phyloP scores from a whole-genome alignment of 1,139 yeast genomes.

The Kluyveromyces sp. region DNA sequence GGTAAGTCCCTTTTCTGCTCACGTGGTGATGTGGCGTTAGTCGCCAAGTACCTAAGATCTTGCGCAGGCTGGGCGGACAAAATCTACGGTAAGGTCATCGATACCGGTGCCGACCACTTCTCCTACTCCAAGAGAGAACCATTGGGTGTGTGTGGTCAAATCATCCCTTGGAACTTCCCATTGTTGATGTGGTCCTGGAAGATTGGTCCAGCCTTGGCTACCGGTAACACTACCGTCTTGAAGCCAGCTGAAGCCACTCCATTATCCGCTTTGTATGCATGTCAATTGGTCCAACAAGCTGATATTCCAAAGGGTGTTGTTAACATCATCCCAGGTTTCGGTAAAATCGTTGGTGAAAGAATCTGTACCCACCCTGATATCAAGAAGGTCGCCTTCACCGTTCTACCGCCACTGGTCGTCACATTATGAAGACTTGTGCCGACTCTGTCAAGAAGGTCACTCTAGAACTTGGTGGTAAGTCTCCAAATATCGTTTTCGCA shows the following conservation, averaged over 20 bases:
- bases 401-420: conserved; percentile 53
- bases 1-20: conserved; percentile 58
- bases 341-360: conserved; percentile 56
- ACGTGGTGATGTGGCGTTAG: conserved; percentile 49
- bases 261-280: conserved; percentile 62
- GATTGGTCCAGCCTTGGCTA: conserved; percentile 72
- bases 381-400: conserved; percentile 74
- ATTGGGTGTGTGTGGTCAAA: conserved; percentile 67
- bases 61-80: conserved; percentile 78
- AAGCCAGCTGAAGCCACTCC: conserved; percentile 84
- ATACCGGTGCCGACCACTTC: conserved; percentile 47
- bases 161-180: conserved; percentile 88
- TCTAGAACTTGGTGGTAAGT: conserved; percentile 87
- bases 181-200: conserved; percentile 75
- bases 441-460: conserved; percentile 50
- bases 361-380: conserved; percentile 53
- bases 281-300: conserved; percentile 55
- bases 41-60: conserved; percentile 50
- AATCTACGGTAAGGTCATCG: conserved; percentile 55
- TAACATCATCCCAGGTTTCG: conserved; percentile 62
- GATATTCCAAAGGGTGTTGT: conserved; percentile 79
- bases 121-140: conserved; percentile 44
- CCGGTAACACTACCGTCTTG: conserved; percentile 73
- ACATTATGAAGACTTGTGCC: conserved; percentile 48
- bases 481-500: conserved; percentile 60